A percentile compares a stretch with the other conserved stretches of the same genome.
Conservation (phyloP, 495 filamentous ascomycete genomes). For the Aspergillus mulundensis region DNA sequence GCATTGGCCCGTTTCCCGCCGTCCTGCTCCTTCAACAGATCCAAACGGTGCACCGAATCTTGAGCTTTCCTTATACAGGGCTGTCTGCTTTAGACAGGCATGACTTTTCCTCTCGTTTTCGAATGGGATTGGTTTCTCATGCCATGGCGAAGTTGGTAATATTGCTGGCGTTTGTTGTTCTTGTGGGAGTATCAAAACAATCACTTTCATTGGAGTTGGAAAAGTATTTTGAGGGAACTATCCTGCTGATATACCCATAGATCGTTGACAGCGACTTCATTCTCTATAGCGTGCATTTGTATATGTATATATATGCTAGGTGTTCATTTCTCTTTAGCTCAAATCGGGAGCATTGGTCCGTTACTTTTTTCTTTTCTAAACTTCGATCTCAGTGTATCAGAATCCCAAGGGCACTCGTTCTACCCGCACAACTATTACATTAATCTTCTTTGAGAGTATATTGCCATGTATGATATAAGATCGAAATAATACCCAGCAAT, state of each 20-base stretch:
- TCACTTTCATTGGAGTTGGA: constrained; percentile 5
- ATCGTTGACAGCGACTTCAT: constrained; percentile 14
- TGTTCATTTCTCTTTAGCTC: not conserved
- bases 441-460: no score
- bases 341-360: no score
- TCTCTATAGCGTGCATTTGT: not conserved
- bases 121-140: constrained; percentile 27
- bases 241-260: constrained; percentile 27
- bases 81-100: constrained; percentile 26
- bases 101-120: constrained; percentile 32
- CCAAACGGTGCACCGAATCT: not conserved
- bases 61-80: constrained; percentile 8
- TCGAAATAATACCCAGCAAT: not conserved
- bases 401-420: no score
- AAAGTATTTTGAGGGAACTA: constrained; percentile 1
- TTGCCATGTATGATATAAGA: no score
- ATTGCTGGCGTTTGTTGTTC: constrained; percentile 5
- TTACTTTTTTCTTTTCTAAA: no score
- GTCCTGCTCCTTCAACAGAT: not conserved
- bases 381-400: no score
- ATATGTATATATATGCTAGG: constrained; percentile 4
- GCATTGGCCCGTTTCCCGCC: not conserved
- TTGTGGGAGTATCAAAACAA: not conserved
- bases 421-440: no score
- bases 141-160: constrained; percentile 13